These are phyloP conservation scores for Fusarium sarcochroum DNA, from an alignment of 2,329 filamentous ascomycete species.

Conservation along the genomic window DNA sequence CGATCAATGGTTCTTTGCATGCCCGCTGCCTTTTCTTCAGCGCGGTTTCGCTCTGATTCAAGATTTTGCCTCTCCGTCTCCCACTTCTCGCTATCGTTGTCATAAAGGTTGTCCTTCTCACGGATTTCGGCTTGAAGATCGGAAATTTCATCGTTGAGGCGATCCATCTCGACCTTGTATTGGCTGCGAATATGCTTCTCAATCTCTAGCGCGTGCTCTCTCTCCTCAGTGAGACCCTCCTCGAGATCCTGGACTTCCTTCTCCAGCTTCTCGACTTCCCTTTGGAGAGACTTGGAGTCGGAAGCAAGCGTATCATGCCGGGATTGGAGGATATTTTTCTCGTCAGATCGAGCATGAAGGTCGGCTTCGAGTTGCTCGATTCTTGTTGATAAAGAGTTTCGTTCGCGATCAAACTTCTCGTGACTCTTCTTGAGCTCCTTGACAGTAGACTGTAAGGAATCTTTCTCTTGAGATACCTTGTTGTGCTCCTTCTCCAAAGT, in stretches of 20 bases:
- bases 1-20: conserved; percentile 80
- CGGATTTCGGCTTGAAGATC: conserved; percentile 74
- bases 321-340: conserved; percentile 78
- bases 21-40: conserved; percentile 76
- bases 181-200: conserved; percentile 70
- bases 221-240: conserved; percentile 65
- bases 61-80: conserved; percentile 74
- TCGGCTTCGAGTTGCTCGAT: conserved; percentile 72
- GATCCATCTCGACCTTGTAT: conserved; percentile 62
- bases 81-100: conserved; percentile 81
- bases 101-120: conserved; percentile 78
- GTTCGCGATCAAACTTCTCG: conserved; percentile 49
- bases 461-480: conserved; percentile 62
- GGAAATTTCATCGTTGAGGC: conserved; percentile 71
- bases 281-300: conserved; percentile 77
- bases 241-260: conserved; percentile 64
- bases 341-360: conserved; percentile 69
- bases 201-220: conserved; percentile 69
- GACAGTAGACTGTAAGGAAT: conserved; percentile 60
- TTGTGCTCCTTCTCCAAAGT: conserved; percentile 66
- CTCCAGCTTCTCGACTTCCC: conserved; percentile 69
- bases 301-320: conserved; percentile 76
- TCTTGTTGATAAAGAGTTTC: conserved; percentile 60
- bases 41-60: conserved; percentile 74
- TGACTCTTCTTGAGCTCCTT: conserved; percentile 57